A percentile compares a stretch with the other conserved stretches of the same genome.
Evolutionary conservation across 2,329 filamentous ascomycete genomes (phyloP).

Genomic region (Amylocarpus encephaloides): DNA sequence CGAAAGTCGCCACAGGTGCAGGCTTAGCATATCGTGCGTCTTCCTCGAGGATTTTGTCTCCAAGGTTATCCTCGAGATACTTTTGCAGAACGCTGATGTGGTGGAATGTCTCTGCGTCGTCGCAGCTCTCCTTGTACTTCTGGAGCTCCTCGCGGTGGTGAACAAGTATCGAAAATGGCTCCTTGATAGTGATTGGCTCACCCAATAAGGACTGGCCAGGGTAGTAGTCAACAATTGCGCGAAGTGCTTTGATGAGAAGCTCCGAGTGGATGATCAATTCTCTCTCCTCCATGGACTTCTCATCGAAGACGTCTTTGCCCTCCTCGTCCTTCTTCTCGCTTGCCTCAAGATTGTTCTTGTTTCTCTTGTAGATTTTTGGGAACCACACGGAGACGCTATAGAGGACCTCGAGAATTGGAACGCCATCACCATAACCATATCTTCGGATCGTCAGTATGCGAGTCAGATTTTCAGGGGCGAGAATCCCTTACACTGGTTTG

Average conservation of each 20-base stretch:
- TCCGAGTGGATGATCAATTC: conserved; percentile 22
- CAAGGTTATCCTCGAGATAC: conserved; percentile 20
- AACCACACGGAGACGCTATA: conserved; percentile 23
- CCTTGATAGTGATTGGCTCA: conserved; percentile 20
- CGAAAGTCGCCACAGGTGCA: conserved; percentile 20
- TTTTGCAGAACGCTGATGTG: conserved; percentile 19
- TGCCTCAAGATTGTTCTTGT: conserved; percentile 5
- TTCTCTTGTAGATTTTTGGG: conserved; percentile 17
- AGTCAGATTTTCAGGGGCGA: not conserved
- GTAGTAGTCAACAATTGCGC: conserved; percentile 21
- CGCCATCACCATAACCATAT: conserved; percentile 15
- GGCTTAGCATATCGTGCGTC: conserved; percentile 13
- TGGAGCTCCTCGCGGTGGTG: conserved; percentile 22
- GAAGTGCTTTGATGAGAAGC: conserved; percentile 21
- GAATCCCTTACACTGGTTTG: conserved; percentile 12
- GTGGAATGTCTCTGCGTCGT: conserved; percentile 17
- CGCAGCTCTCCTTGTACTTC: conserved; percentile 17
- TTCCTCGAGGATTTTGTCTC: conserved; percentile 18
- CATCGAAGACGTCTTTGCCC: conserved; percentile 17
- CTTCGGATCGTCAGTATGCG: conserved; percentile 3
- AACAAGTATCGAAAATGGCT: conserved; percentile 36
- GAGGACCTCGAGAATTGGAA: conserved; percentile 19
- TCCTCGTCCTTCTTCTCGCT: conserved; percentile 13
- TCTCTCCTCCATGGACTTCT: conserved; percentile 23
- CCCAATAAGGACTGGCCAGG: conserved; percentile 18